phyloP scores from a whole-genome alignment of 2,329 filamentous ascomycete genomes.

The Diaporthe destruens region DNA sequence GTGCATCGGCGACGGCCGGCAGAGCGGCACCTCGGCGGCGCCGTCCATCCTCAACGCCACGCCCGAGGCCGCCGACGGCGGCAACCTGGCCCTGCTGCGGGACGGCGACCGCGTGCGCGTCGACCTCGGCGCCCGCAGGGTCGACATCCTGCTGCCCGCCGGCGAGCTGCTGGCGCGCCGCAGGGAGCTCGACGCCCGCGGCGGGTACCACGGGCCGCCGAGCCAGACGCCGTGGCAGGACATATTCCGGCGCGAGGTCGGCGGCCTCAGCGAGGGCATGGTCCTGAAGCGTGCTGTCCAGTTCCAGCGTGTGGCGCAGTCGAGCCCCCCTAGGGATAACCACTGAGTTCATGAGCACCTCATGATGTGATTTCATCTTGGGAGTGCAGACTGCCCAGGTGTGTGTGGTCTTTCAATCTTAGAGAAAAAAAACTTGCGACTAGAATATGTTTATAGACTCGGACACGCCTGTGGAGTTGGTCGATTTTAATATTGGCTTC shows the following conservation, averaged over 20 bases:
- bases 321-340: conserved; percentile 57
- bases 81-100: conserved; percentile 63
- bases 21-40: conserved; percentile 67
- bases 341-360: conserved; percentile 50
- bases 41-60: conserved; percentile 68
- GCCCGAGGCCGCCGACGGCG: conserved; percentile 66
- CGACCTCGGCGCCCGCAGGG: conserved; percentile 61
- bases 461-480: neutral
- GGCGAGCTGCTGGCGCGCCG: conserved; percentile 55
- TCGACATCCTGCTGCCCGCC: conserved; percentile 59
- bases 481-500: neutral
- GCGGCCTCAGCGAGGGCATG: conserved; percentile 61
- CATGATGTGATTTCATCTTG: conserved; percentile 43
- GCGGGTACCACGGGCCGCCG: conserved; percentile 54
- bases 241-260: conserved; percentile 60
- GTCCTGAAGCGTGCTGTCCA: conserved; percentile 59
- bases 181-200: conserved; percentile 52
- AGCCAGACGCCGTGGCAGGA: conserved; percentile 65
- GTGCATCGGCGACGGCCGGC: conserved; percentile 67
- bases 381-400: too few species aligned
- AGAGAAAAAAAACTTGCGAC: neutral
- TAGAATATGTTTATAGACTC: conserved; percentile 12
- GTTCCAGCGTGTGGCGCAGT: conserved; percentile 61
- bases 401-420: neutral
- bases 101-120: conserved; percentile 64